phyloP scores from a whole-genome alignment of 2,329 filamentous ascomycete genomes.

The Malbranchea cinnamomea region DNA sequence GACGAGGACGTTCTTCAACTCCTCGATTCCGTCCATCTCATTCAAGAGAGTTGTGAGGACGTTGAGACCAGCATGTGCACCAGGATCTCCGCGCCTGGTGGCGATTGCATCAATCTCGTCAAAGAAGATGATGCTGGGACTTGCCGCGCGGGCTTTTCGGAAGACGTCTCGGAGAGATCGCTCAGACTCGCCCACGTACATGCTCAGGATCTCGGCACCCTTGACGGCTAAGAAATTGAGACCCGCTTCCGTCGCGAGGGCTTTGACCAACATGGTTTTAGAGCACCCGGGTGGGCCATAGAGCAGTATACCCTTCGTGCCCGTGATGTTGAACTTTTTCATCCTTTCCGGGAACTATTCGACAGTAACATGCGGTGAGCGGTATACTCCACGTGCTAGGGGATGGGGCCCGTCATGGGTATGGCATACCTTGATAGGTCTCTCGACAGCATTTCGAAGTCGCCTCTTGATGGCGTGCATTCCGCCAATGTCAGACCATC shows the following conservation, averaged over 20 bases:
- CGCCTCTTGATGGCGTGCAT: conserved; percentile 62
- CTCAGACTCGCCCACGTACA: conserved; percentile 95
- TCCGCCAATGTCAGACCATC: conserved; percentile 79
- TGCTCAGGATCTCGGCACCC: conserved; percentile 82
- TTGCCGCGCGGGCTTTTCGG: conserved; percentile 66
- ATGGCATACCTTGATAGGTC: conserved; percentile 38
- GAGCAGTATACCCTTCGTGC: conserved; percentile 69
- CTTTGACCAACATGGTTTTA: conserved; percentile 84
- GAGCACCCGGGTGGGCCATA: conserved; percentile 91
- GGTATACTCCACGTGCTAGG: neutral
- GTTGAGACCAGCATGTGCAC: conserved; percentile 48
- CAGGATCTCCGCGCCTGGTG: conserved; percentile 36
- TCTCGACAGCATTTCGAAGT: conserved; percentile 42
- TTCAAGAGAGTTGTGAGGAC: conserved; percentile 80
- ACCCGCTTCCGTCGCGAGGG: conserved; percentile 75
- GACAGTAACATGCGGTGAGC: neutral
- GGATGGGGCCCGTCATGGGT: neutral
- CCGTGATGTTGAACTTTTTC: conserved; percentile 36
- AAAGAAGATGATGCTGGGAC: conserved; percentile 89
- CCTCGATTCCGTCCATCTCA: conserved; percentile 91
- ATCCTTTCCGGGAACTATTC: conserved; percentile 35
- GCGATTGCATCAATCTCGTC: conserved; percentile 89
- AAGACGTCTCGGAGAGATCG: conserved; percentile 74
- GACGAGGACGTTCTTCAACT: conserved; percentile 67
- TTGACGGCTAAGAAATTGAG: conserved; percentile 94